These are phyloP conservation scores for Candida arabinofermentans DNA, from an alignment of 805 yeast genomes.

Conservation along the genomic window DNA sequence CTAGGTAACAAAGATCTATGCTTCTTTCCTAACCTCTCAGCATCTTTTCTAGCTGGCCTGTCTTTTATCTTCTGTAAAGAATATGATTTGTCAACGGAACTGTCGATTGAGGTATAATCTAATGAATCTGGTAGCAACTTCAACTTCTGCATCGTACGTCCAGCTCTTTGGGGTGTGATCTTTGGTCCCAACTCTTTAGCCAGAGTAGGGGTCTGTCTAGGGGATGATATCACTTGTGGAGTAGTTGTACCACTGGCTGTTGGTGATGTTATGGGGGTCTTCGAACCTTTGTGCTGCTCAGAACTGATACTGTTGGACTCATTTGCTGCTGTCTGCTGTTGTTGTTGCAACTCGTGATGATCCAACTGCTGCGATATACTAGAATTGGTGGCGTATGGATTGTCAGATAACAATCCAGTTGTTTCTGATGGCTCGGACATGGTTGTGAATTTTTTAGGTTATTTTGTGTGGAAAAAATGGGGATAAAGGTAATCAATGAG, in stretches of 20 bases:
- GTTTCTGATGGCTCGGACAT: conserved; percentile 16
- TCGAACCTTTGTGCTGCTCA: background rate
- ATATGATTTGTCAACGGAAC: conserved; percentile 43
- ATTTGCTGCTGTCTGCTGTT: background rate
- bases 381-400: conserved; percentile 22
- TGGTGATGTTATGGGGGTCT: background rate
- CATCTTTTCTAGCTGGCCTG: conserved; percentile 86
- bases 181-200: conserved; percentile 39
- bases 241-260: background rate
- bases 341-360: background rate
- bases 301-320: background rate
- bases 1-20: conserved; percentile 84
- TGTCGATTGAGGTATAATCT: conserved; percentile 24
- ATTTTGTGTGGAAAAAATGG: background rate
- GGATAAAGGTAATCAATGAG: background rate
- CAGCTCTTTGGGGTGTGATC: conserved; percentile 69
- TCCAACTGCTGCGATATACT: background rate
- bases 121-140: conserved; percentile 65
- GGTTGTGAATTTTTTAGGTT: background rate
- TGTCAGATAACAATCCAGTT: conserved; percentile 29
- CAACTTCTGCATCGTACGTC: conserved; percentile 69
- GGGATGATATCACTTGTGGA: background rate
- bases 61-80: conserved; percentile 87
- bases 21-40: conserved; percentile 85
- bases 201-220: conserved; percentile 10